Evolutionary conservation across 108 stramenopile genomes (phyloP).

Genomic region (Pseudonitzschia multistriata): DNA sequence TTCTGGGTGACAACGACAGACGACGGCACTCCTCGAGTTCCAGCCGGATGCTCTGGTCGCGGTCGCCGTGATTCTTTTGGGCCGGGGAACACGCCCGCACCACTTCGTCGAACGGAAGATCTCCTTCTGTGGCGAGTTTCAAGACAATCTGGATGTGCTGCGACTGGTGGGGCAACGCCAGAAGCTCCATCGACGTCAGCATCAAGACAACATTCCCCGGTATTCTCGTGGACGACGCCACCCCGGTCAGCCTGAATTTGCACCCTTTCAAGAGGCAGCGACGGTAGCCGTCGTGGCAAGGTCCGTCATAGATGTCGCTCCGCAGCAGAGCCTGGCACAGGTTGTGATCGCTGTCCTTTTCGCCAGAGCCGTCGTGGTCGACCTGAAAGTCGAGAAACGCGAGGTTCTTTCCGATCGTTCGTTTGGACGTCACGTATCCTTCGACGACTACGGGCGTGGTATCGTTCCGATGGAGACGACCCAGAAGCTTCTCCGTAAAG

Average conservation of each 20-base stretch:
- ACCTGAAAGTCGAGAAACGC: conserved; percentile 37
- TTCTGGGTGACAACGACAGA: background rate
- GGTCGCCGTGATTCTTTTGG: background rate
- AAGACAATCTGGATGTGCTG: conserved; percentile 45
- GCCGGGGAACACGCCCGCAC: conserved; percentile 5
- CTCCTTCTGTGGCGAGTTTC: conserved; percentile 14
- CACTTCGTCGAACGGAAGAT: conserved; percentile 21
- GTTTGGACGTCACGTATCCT: conserved; percentile 34
- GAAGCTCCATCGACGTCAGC: conserved; percentile 25
- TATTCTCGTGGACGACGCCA: conserved; percentile 37
- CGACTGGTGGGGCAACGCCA: conserved; percentile 29
- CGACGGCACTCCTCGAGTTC: background rate
- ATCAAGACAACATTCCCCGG: conserved; percentile 49
- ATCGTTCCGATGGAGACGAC: conserved; percentile 21
- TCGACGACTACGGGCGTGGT: conserved; percentile 11
- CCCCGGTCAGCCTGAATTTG: conserved; percentile 20
- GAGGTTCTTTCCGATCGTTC: conserved; percentile 33
- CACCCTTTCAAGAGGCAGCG: conserved; percentile 16
- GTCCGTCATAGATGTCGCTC: conserved; percentile 18
- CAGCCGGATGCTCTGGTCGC: background rate
- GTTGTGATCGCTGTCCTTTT: conserved; percentile 2
- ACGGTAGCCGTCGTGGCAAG: conserved; percentile 4
- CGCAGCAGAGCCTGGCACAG: conserved; percentile 33
- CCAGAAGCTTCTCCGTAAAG: conserved; percentile 6
- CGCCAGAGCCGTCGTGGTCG: background rate